Percentiles rank a stretch among this genome's conserved stretches.
Evolutionary conservation across 176 grass and related monocot species (phyloP).

Genomic region (maize (Zea mays)): Zm-B73-REFERENCE-NAM-5.0 NC_050100.1:165477501-165478000

Average conservation of each 20-base stretch:
- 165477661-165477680: conserved; percentile 76
- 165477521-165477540: conserved; percentile 52
- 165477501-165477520: conserved; percentile 61
- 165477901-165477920: conserved; percentile 9
- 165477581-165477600: background rate
- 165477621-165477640: conserved; percentile 42
- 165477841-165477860: conserved; percentile 43
- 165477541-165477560: conserved; percentile 57
- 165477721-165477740: conserved; percentile 13
- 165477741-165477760: conserved; percentile 34
- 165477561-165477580: background rate
- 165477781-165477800: conserved; percentile 56
- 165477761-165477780: conserved; percentile 51
- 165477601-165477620: conserved; percentile 28
- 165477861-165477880: background rate
- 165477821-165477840: conserved; percentile 44
- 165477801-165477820: conserved; percentile 44
- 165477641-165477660: conserved; percentile 57
- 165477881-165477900: background rate
- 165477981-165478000: background rate
- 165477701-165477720: background rate
- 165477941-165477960: background rate
- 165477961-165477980: conserved; percentile 18
- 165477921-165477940: conserved; percentile 2
- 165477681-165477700: conserved; percentile 20